Base-by-base conservation (phyloP, 73 alveolate species). In the Uronychia binucleata region DNA sequence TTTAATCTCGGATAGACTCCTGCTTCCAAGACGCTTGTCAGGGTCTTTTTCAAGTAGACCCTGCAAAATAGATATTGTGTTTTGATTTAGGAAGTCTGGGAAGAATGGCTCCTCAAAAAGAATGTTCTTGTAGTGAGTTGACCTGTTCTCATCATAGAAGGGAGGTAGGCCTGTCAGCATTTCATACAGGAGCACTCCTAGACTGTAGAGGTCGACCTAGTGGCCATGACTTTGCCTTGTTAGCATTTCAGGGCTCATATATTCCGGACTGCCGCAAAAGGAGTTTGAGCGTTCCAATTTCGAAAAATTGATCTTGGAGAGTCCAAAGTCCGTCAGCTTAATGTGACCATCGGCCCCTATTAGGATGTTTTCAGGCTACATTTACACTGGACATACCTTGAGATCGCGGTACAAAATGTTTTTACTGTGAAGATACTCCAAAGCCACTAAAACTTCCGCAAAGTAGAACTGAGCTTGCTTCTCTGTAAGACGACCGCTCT, bases 181-280 rank as follows among this genome's bases (percentile, higher is more conserved):
- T 86, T 94, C 98, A 88, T 88, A 78, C n/a, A 46, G 67, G n/a
- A 46, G 67, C 19, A 46, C 67, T 11, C 67, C 67, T 19, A 46
- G 67, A 58, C 88, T 79, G 78, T 85, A 88, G 59, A 82, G 34
- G 75, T 88, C 94, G 11, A 86, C 82, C 27, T 57, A 60, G 28
- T 79, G 67, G 0, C 85, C 30, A 59, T 86, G 93, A 27, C 89
- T 84, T 79, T 29, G 0, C 5, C 77, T 30, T 14, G 32, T 76
- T 26, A 93, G 83, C 98, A 93, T 93, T 79, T 93, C 98, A 0
- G 98, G 98, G 33, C 94, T 89, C 90, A 93, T 90, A 87, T 93
- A 93, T 29, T 93, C 98, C 8, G 93, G 93, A 29, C 94, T 84
- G 0, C 98, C 98, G 84, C 98, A 93, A 80, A 93, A 93, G 28